Evolutionary conservation across 805 yeast species (phyloP).

Genomic region (Komagataella mondaviorum): DNA sequence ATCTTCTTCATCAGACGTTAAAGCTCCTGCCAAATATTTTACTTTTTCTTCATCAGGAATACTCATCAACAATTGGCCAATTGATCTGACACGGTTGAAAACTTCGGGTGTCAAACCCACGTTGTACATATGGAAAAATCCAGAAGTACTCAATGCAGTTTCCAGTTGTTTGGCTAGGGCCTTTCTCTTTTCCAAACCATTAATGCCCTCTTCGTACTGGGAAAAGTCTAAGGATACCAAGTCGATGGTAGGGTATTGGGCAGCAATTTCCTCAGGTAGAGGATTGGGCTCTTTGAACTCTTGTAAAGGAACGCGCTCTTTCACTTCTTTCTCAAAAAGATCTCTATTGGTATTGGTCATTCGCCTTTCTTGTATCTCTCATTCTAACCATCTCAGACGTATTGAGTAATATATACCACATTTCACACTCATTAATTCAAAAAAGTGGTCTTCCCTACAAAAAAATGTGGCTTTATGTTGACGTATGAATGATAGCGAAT

Average conservation of each 20-base stretch:
- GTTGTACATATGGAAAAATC: constrained; percentile 28
- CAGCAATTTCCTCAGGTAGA: neutral
- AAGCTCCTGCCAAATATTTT: constrained; percentile 23
- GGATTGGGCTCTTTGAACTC: neutral
- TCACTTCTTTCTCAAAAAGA: neutral
- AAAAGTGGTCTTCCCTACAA: neutral
- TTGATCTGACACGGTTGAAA: constrained; percentile 21
- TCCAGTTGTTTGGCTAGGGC: constrained; percentile 24
- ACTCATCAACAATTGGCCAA: constrained; percentile 27
- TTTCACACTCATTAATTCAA: neutral
- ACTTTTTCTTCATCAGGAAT: constrained; percentile 25
- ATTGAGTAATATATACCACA: neutral
- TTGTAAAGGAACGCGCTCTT: neutral
- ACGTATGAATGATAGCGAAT: neutral
- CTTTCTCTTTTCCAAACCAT: constrained; percentile 15
- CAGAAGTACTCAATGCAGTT: constrained; percentile 24
- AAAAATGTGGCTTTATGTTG: neutral
- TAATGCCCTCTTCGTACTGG: constrained; percentile 21
- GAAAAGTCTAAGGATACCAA: constrained; percentile 23
- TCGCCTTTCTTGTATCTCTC: neutral
- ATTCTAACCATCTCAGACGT: neutral
- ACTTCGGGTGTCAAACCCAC: constrained; percentile 23
- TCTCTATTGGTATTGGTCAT: neutral
- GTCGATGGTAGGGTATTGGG: constrained; percentile 12
- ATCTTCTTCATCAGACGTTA: constrained; percentile 1